Base-by-base conservation (phyloP, 768 basidiomycete species). In the Gloeopeniophorella convolvens region DNA sequence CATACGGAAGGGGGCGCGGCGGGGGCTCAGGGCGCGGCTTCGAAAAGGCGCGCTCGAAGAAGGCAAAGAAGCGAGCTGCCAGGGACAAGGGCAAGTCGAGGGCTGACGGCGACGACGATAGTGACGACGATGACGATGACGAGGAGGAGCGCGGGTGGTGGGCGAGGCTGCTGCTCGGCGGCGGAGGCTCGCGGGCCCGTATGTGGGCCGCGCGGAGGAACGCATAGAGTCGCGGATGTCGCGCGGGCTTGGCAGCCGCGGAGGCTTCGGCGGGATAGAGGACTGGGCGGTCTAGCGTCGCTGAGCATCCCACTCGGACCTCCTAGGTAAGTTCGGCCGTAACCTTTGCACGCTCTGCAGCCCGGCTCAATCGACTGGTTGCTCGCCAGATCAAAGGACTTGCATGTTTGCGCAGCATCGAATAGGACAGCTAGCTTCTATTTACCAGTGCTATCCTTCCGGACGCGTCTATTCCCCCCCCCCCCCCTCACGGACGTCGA, bases 211-310 rank as follows among this genome's bases (percentile, higher is more conserved):
- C 54, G 61, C 72, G 44, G 79, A 79, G 56, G 80, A 80, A 44
- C 68, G 77, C 58, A 67, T 78, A 65, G 59, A 59, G 43, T 42
- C 48, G 6, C 48, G 48, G 15, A 51, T 51, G 12, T 66, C 67
- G 34, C 65, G 78, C 33, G 70, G 59, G 12, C 28, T 50, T 5
- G 54, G 48, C 9, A 45, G 69, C 13, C 66, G 71, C 44, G 66
- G 66, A 28, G 69, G 68, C 34, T 63, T 60, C 21, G 71, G 70
- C 20, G 70, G 57, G 59, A 67, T 71, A 53, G 81, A 80, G 55
- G 82, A 82, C 28, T 82, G 82, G 82, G 72, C 47, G 12, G 36
- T 55, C 8, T 55, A 54, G 43, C 27, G 20, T n/a, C n/a, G n/a
- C n/a, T n/a, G n/a, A n/a, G n/a, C n/a, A n/a, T n/a, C n/a, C n/a